Conservation (phyloP, 1,284 basidiomycete species). For the Malassezia obtusa region DNA sequence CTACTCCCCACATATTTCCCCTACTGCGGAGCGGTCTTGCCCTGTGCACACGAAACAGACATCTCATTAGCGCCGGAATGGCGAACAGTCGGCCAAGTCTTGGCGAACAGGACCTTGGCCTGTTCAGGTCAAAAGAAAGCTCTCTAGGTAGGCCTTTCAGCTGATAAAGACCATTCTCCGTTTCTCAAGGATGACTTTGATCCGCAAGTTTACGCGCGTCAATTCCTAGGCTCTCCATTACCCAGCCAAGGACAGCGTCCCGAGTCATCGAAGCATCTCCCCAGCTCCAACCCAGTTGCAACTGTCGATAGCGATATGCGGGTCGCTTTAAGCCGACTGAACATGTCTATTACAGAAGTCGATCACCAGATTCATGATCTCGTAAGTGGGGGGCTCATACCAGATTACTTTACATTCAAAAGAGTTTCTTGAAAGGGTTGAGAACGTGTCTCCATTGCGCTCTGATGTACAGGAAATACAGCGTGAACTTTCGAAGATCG, state of each 20-base stretch:
- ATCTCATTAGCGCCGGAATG: no score
- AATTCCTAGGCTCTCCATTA: constrained; percentile 3
- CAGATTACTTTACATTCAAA: neutral
- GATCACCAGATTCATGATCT: constrained; percentile 14
- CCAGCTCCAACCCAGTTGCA: neutral
- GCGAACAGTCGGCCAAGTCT: no score
- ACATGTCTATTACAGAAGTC: constrained; percentile 10
- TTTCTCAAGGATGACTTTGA: constrained; percentile 11
- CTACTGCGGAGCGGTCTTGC: no score
- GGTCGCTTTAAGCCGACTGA: constrained; percentile 11
- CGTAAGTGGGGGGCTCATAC: neutral
- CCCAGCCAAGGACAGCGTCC: neutral
- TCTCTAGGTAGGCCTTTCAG: neutral
- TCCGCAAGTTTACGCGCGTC: constrained; percentile 6
- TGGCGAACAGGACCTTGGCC: neutral
- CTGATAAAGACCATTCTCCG: neutral
- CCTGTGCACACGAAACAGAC: no score
- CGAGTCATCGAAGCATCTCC: neutral
- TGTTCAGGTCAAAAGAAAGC: neutral
- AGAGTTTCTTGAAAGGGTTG: constrained; percentile 2
- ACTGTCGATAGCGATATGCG: constrained; percentile 9
- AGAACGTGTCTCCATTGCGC: neutral
- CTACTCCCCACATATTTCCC: no score
- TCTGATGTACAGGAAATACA: neutral
- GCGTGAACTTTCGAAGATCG: neutral